A percentile compares a stretch with the other conserved stretches of the same genome.
phyloP scores from a whole-genome alignment of 2,329 filamentous ascomycete genomes.

The Claviceps digitariae region DNA sequence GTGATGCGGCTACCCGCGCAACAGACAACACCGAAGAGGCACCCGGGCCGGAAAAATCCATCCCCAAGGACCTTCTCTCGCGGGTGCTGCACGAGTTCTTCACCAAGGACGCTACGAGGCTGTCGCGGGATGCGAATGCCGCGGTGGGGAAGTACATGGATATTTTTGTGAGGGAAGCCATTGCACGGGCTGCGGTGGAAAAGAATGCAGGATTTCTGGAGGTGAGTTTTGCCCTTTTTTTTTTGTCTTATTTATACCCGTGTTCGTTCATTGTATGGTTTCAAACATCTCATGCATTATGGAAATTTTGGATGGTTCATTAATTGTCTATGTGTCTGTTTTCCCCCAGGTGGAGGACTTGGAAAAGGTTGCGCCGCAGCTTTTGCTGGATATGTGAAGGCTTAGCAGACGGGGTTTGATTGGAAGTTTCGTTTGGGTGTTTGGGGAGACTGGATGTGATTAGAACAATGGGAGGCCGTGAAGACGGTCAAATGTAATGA shows the following conservation, averaged over 20 bases:
- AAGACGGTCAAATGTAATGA: no score
- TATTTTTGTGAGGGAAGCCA: conserved; percentile 78
- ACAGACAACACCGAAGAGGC: conserved; percentile 16
- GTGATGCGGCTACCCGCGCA: conserved; percentile 8
- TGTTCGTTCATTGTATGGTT: no score
- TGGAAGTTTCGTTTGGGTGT: background rate
- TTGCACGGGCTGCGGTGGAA: conserved; percentile 65
- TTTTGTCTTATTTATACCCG: background rate
- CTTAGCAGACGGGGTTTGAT: background rate
- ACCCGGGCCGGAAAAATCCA: conserved; percentile 29
- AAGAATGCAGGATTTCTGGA: conserved; percentile 59
- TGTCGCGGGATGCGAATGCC: conserved; percentile 63
- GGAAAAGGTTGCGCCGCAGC: conserved; percentile 73
- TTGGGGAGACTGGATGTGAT: background rate
- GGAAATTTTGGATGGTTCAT: background rate
- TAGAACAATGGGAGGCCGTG: background rate
- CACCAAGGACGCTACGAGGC: conserved; percentile 52
- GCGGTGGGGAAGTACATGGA: conserved; percentile 78
- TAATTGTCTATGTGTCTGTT: background rate
- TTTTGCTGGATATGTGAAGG: conserved; percentile 55
- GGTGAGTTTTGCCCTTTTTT: conserved; percentile 31
- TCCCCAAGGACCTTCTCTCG: conserved; percentile 63
- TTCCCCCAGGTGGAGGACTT: conserved; percentile 61
- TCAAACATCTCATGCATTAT: no score
- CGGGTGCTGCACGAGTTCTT: conserved; percentile 72